Percentiles rank a stretch among this genome's conserved stretches.
Conservation (phyloP, 768 basidiomycete species). For the Butyriboletus loyo region DNA sequence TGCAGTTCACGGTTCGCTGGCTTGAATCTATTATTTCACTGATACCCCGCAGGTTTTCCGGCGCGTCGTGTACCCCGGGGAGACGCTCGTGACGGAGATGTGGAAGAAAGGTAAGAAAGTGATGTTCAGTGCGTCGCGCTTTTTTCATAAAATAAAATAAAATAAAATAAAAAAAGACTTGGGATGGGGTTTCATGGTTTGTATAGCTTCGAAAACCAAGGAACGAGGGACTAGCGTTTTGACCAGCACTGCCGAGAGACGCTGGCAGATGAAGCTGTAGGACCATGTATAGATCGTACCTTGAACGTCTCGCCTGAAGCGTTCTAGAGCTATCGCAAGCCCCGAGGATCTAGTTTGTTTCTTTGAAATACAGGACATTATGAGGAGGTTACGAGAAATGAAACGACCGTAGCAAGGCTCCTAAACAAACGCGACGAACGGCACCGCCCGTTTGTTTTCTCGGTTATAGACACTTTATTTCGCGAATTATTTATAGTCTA, state of each 20-base stretch:
- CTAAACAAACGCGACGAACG: too few relatives aligned
- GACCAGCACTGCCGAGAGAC: slow-evolving; percentile 82
- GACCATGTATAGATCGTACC: neutral
- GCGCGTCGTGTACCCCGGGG: slow-evolving; percentile 92
- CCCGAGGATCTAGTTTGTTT: too few relatives aligned
- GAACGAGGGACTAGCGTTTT: slow-evolving; percentile 73
- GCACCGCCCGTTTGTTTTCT: too few relatives aligned
- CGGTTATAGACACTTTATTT: too few relatives aligned
- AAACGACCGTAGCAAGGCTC: too few relatives aligned
- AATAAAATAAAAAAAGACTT: too few relatives aligned
- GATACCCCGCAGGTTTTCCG: slow-evolving; percentile 60
- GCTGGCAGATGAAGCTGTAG: slow-evolving; percentile 54
- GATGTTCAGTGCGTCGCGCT: slow-evolving; percentile 74
- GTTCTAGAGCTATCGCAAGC: too few relatives aligned
- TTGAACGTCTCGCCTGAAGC: too few relatives aligned
- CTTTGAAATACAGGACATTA: too few relatives aligned
- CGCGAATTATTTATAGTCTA: too few relatives aligned
- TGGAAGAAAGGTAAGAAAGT: slow-evolving; percentile 95
- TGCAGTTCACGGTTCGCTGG: neutral
- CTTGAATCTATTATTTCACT: neutral
- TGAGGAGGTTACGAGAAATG: too few relatives aligned
- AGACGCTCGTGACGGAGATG: slow-evolving; percentile 95
- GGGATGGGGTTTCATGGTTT: neutral
- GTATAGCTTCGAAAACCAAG: slow-evolving; percentile 79
- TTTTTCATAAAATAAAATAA: too few relatives aligned